Base-by-base conservation (phyloP, 2,329 filamentous ascomycete species). In the Aschersonia sp. region DNA sequence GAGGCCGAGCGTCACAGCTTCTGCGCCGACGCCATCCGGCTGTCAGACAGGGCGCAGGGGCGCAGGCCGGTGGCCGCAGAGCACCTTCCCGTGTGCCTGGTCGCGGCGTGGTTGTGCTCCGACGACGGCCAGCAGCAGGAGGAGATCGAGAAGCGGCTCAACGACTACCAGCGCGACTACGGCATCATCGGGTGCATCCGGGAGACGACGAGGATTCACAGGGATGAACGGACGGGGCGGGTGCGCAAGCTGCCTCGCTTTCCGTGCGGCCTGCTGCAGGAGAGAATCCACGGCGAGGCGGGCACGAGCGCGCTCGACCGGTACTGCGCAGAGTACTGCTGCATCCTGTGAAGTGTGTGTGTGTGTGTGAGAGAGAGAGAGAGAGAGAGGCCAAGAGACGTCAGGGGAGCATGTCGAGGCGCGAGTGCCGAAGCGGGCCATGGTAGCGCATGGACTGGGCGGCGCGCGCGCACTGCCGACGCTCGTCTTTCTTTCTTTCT, bases 41-140 rank as follows among this genome's bases (percentile, higher is more conserved):
- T 61, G 9, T 56, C 55, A 3, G 47, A 57, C 12, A 44, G 49
- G 9, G 55, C 55, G 1, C 31, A 46, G 11, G 40, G 46, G 10
- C 56, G 58, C 43, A 45, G 57, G 6, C 60, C 61, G 5, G 43
- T 62, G 1, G 61, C 57, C 1, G 55, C 60, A 6, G 54, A 54
- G 32, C 57, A 58, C 29, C 53, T 60, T 31, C 56, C 58, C 5
- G 46, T 57, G 1, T 56, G 52, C 9, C 50, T 63, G 2, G 43
- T 58, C 7, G 48, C 56, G 1, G 60, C 55, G 0, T 60, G 56
- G 56, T 52, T 55, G 0, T 50, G 53, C 29, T 54, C 54, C 3
- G 59, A 59, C 4, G 67, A 70, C 10, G 14, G 10, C 4, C 37
- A 6, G 10, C 33, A 52, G 37, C 43, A 46, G 39, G 14, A 33